phyloP scores from a whole-genome alignment of 2,329 filamentous ascomycete genomes.

The Ophiostoma sp. region DNA sequence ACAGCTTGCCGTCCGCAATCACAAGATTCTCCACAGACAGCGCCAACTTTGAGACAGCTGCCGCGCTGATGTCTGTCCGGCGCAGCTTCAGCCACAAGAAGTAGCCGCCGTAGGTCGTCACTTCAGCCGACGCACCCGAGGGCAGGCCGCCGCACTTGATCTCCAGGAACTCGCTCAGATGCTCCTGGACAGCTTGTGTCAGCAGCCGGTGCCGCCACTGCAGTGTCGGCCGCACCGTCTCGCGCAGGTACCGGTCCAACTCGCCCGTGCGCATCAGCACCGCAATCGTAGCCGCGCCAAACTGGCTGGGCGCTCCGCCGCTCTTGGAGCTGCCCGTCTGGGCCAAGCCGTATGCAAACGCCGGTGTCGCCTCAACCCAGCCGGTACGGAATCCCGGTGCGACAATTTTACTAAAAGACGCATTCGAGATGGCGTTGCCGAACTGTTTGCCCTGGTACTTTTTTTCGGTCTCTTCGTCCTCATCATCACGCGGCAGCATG shows the following conservation, averaged over 20 bases:
- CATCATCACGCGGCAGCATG: conserved; percentile 50
- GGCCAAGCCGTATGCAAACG: conserved; percentile 52
- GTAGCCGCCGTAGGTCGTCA: conserved; percentile 72
- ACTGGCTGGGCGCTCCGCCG: conserved; percentile 56
- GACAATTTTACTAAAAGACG: conserved; percentile 84
- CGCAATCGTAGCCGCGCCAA: conserved; percentile 52
- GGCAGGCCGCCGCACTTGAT: conserved; percentile 33
- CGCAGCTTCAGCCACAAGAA: conserved; percentile 79
- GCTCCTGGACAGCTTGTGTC: conserved; percentile 57
- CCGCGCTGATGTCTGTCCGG: conserved; percentile 47
- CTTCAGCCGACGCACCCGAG: conserved; percentile 38
- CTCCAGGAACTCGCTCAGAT: conserved; percentile 65
- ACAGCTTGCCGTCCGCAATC: conserved; percentile 68
- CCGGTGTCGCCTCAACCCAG: conserved; percentile 75
- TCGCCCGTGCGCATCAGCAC: conserved; percentile 50
- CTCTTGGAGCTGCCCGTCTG: conserved; percentile 56
- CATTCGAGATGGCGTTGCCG: conserved; percentile 82
- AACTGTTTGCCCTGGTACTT: conserved; percentile 46
- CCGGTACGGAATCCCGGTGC: conserved; percentile 81
- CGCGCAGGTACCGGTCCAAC: conserved; percentile 47
- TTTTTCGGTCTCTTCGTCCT: conserved; percentile 47
- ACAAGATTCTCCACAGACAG: conserved; percentile 64
- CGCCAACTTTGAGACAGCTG: conserved; percentile 58
- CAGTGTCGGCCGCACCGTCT: conserved; percentile 48
- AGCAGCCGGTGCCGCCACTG: conserved; percentile 53